Evolutionary conservation across 106 monocot species (phyloP).

Genomic region (Cymbidium sinense): DNA sequence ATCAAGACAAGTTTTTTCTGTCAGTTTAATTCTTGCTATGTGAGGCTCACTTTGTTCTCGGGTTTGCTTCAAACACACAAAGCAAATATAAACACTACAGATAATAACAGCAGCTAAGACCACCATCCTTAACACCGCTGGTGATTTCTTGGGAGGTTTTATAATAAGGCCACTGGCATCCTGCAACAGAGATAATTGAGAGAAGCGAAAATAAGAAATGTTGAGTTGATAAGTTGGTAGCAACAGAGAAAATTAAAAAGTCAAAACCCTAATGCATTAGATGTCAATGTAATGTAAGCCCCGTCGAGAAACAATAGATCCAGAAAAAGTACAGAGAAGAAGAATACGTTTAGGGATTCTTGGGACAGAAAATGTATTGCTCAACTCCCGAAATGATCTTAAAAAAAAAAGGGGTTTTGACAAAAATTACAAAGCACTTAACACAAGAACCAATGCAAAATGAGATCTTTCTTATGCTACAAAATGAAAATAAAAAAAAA

Average conservation of each 20-base stretch:
- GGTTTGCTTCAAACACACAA: slow-evolving; percentile 35
- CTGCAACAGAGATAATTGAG: slow-evolving; percentile 11
- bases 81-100: slow-evolving; percentile 37
- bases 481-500: background rate
- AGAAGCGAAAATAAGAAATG: background rate
- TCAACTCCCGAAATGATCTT: background rate
- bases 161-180: slow-evolving; percentile 18
- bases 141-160: slow-evolving; percentile 38
- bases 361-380: background rate
- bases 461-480: background rate
- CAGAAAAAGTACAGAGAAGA: background rate
- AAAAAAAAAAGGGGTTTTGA: background rate
- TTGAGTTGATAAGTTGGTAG: background rate
- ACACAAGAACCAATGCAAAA: background rate
- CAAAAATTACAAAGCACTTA: background rate
- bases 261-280: background rate
- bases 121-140: slow-evolving; percentile 16
- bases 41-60: background rate
- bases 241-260: background rate
- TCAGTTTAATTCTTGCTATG: slow-evolving; percentile 5
- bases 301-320: background rate
- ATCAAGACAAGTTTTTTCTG: slow-evolving; percentile 14
- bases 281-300: too few species aligned
- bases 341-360: background rate
- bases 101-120: slow-evolving; percentile 31